phyloP scores from a whole-genome alignment of 495 filamentous ascomycete genomes.

The Bryoglossum gracile region DNA sequence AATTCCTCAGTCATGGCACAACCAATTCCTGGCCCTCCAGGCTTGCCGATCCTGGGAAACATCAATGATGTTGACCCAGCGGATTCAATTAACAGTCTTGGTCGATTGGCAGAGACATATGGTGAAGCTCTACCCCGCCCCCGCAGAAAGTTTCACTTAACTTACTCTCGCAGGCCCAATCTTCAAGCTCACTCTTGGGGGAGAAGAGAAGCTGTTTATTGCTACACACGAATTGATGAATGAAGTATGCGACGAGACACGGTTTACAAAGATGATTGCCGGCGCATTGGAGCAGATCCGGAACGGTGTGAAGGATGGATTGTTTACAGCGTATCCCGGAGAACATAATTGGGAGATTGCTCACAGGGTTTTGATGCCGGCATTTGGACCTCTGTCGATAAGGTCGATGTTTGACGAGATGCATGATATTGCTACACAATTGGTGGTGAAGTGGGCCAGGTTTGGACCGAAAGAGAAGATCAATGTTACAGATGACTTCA shows the following conservation, averaged over 20 bases:
- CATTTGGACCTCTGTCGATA: slow-evolving; percentile 66
- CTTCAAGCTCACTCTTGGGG: slow-evolving; percentile 51
- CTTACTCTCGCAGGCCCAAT: slow-evolving; percentile 47
- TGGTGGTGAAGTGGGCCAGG: slow-evolving; percentile 71
- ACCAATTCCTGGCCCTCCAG: slow-evolving; percentile 56
- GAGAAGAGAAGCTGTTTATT: slow-evolving; percentile 36
- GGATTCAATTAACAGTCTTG: slow-evolving; percentile 56
- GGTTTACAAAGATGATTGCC: slow-evolving; percentile 51
- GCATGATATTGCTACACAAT: slow-evolving; percentile 63
- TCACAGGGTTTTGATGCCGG: slow-evolving; percentile 54
- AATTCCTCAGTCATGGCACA: slow-evolving; percentile 11
- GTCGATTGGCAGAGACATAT: slow-evolving; percentile 57
- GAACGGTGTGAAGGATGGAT: slow-evolving; percentile 54
- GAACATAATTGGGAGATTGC: slow-evolving; percentile 66
- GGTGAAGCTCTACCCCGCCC: slow-evolving; percentile 30
- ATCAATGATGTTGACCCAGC: slow-evolving; percentile 53
- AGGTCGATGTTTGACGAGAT: slow-evolving; percentile 67
- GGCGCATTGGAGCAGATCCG: slow-evolving; percentile 46
- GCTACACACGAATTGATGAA: slow-evolving; percentile 50
- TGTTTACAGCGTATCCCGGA: slow-evolving; percentile 57
- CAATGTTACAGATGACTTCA: slow-evolving; percentile 62
- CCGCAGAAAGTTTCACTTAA: neutral
- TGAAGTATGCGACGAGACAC: slow-evolving; percentile 61
- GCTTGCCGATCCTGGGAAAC: slow-evolving; percentile 62
- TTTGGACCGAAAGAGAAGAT: slow-evolving; percentile 51